These are phyloP conservation scores for Haplosporangium gracile DNA, from an alignment of 192 early-diverging fungal genomes.

Conservation along the genomic window DNA sequence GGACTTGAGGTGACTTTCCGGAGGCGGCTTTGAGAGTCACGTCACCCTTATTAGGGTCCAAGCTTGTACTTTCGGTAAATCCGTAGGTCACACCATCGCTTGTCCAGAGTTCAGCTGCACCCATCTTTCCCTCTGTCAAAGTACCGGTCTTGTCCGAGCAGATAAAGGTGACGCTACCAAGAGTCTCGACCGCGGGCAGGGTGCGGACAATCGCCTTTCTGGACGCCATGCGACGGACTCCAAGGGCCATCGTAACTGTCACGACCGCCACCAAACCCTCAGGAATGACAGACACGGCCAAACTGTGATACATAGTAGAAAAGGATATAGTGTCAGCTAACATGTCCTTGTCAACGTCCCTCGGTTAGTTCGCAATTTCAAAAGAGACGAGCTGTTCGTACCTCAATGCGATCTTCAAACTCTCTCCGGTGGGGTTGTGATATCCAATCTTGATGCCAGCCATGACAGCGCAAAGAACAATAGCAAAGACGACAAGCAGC, in stretches of 20 bases:
- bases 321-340: neutral
- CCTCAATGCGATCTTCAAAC: conserved; percentile 88
- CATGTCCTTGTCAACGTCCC: neutral
- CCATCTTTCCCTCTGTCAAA: conserved; percentile 99
- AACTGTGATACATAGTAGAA: conserved; percentile 56
- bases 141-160: conserved; percentile 99
- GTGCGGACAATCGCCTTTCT: conserved; percentile 93
- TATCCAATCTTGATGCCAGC: conserved; percentile 87
- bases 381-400: conserved; percentile 30
- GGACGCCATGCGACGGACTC: conserved; percentile 93
- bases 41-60: conserved; percentile 64
- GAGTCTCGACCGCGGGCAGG: conserved; percentile 93
- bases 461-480: conserved; percentile 86
- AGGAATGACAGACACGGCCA: conserved; percentile 97
- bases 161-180: conserved; percentile 96
- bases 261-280: conserved; percentile 98
- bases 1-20: conserved; percentile 42
- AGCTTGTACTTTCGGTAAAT: conserved; percentile 72
- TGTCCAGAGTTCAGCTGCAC: conserved; percentile 87
- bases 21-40: conserved; percentile 44
- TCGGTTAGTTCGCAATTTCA: neutral
- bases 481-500: conserved; percentile 85
- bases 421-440: conserved; percentile 73
- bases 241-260: conserved; percentile 97
- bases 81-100: conserved; percentile 73